These are phyloP conservation scores for Phytophthora multivora DNA, from an alignment of 352 stramenopile genomes.

Conservation along the genomic window DNA sequence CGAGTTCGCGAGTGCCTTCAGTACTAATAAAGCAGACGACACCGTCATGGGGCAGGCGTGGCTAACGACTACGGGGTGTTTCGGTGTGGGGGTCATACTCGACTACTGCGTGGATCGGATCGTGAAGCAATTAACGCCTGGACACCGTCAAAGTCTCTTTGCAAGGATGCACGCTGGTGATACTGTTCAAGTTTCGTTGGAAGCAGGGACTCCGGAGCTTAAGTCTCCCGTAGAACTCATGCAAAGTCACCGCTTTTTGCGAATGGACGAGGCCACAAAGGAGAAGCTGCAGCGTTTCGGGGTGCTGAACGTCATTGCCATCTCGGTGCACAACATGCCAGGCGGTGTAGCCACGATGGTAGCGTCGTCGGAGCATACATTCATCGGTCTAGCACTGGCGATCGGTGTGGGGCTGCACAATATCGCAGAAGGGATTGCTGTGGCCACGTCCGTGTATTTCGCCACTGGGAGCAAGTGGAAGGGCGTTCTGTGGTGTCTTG, in stretches of 20 bases:
- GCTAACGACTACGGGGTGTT: constrained; percentile 79
- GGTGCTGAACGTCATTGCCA: constrained; percentile 91
- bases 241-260: constrained; percentile 23
- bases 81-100: constrained; percentile 81
- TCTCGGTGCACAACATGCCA: constrained; percentile 96
- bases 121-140: constrained; percentile 41
- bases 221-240: constrained; percentile 27
- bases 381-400: constrained; percentile 88
- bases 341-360: constrained; percentile 96
- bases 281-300: constrained; percentile 82
- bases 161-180: constrained; percentile 19
- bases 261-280: constrained; percentile 44
- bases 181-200: constrained; percentile 18
- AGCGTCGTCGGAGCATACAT: constrained; percentile 84
- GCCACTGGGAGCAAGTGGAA: constrained; percentile 92
- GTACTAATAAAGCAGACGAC: constrained; percentile 9
- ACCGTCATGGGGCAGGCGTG: constrained; percentile 52
- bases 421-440: constrained; percentile 94
- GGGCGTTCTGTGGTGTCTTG: constrained; percentile 92
- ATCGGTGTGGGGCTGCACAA: constrained; percentile 96
- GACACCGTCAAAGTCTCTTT: constrained; percentile 21
- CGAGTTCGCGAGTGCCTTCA: constrained; percentile 35
- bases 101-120: constrained; percentile 49
- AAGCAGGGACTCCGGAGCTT: constrained; percentile 22
- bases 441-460: constrained; percentile 95